Evolutionary conservation across 441 rosid genomes (phyloP).

Genomic region (Geranium incanum): DNA sequence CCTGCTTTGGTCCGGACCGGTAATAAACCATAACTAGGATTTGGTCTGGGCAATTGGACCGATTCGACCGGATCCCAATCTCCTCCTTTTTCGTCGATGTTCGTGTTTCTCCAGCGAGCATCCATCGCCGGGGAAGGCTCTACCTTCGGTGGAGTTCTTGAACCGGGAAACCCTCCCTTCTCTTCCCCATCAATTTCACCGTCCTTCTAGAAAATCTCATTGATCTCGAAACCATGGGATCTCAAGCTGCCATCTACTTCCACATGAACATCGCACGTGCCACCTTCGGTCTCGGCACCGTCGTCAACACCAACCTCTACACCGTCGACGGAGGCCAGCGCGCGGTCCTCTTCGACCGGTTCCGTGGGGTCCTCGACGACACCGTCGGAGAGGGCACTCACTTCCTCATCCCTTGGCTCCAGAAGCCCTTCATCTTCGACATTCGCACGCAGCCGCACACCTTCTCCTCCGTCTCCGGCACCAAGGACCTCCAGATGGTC

Average conservation of each 20-base stretch:
- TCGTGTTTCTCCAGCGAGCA: no score
- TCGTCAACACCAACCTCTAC: constrained; percentile 56
- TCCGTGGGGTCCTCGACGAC: constrained; percentile 74
- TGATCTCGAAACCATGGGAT: constrained; percentile 39
- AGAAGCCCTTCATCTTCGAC: constrained; percentile 77
- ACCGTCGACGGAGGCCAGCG: constrained; percentile 94
- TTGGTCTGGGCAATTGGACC: no score
- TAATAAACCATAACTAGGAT: no score
- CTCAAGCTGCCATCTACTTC: constrained; percentile 60
- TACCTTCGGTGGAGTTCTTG: no score
- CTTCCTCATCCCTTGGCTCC: constrained; percentile 78
- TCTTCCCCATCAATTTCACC: not conserved
- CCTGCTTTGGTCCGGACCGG: no score
- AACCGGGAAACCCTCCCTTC: not conserved
- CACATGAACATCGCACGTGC: constrained; percentile 36
- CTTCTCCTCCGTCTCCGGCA: constrained; percentile 86
- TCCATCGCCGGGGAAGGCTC: no score
- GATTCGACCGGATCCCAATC: no score
- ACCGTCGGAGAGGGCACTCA: constrained; percentile 87
- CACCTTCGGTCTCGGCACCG: constrained; percentile 39
- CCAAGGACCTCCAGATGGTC: constrained; percentile 98
- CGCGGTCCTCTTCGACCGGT: constrained; percentile 80
- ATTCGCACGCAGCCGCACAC: constrained; percentile 87
- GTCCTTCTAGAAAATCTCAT: not conserved
- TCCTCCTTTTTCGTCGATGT: no score